Base-by-base conservation (phyloP, 345 rosid genomes). In the Pistacia atlantica region DNA sequence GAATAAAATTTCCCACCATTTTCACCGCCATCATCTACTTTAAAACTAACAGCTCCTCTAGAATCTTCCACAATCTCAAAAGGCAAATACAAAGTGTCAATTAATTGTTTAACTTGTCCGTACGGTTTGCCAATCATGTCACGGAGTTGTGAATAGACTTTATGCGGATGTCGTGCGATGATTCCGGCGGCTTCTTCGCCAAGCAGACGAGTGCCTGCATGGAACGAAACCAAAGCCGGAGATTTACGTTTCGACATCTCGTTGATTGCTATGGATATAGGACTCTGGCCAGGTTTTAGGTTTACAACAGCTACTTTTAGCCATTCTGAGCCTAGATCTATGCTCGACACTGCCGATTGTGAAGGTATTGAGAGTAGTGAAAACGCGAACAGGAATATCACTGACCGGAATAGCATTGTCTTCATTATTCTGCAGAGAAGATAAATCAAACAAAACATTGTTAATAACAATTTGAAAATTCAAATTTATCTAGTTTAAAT, bases 191-290 rank as follows among this genome's bases (percentile, higher is more conserved):
- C 98, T 86, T 97, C 99, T 80, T 97, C 99, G 22, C 87, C 99
- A 0, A 97, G 80, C 42, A 97, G 90, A 11, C 99, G 90, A 46
- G 84, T 64, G 11, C 83, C 97, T 0, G 94, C 80, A 1, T 92
- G 98, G 82, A 97, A 94, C 12, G 97, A 95, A 17, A 94, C 96
- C 51, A 97, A 75, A 10, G 90, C 90, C 28, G 99, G 99, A 28
- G 98, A 90, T 83, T 97, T 97, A 20, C 99, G 83, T 89, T 94
- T 97, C 9, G 99, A 97, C 99, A 94, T 97, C 87, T 97, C 99
- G 66, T 97, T 97, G 66, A 97, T 97, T 18, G 98, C 99, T 64
- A 97, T 80, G 10, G 94, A 87, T 70, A 96, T 96, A 2, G 99
- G 99, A 58, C 86, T 87, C 83, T 97, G 99, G 37, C 98, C 97